These are phyloP conservation scores for Apiotrichum montevideense DNA, from an alignment of 1,284 basidiomycete genomes.

Conservation along the genomic window DNA sequence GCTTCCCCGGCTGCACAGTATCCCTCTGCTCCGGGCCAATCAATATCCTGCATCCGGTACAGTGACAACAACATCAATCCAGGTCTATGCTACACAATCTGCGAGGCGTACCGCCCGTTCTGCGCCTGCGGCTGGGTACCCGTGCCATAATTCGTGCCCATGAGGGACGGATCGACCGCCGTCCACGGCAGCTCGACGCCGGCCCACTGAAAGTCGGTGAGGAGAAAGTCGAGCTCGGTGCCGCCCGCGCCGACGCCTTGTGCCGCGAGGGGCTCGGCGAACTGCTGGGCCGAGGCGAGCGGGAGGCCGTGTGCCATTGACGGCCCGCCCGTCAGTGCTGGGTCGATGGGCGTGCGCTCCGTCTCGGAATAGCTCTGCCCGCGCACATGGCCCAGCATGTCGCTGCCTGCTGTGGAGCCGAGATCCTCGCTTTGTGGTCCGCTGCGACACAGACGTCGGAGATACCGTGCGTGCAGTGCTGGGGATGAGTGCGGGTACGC, in stretches of 20 bases:
- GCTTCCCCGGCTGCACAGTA: too few relatives aligned
- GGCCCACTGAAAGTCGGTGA: slow-evolving; percentile 28
- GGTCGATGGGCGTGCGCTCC: slow-evolving; percentile 3
- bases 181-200: slow-evolving; percentile 21
- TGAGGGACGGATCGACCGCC: slow-evolving; percentile 11
- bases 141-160: neutral
- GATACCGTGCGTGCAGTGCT: slow-evolving; percentile 30
- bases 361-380: neutral
- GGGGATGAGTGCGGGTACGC: slow-evolving; percentile 30
- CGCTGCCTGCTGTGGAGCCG: neutral
- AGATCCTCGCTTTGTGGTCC: neutral
- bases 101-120: neutral
- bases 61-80: too few relatives aligned
- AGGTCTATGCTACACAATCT: slow-evolving; percentile 1
- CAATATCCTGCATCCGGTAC: too few relatives aligned
- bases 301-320: neutral
- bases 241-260: slow-evolving; percentile 2
- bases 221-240: slow-evolving; percentile 25
- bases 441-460: slow-evolving; percentile 24
- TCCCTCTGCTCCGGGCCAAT: too few relatives aligned
- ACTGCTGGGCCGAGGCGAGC: neutral
- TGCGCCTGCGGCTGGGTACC: neutral
- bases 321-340: neutral
- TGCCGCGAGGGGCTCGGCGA: neutral
- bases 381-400: neutral